These are phyloP conservation scores for Aureobasidium lini DNA, from an alignment of 2,329 filamentous ascomycete species.

Conservation along the genomic window DNA sequence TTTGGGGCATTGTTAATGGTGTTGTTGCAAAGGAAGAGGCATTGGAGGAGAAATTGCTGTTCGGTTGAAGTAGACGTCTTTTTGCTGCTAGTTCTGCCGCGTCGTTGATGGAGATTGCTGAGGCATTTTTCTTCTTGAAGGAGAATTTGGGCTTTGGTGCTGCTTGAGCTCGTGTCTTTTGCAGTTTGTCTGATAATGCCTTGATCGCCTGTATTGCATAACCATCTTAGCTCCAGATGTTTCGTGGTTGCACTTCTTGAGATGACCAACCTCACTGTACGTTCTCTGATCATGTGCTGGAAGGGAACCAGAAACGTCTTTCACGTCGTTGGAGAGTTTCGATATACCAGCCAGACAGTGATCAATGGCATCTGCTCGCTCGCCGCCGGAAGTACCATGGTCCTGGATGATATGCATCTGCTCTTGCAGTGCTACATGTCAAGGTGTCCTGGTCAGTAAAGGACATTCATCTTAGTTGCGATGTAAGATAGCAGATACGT, in stretches of 20 bases:
- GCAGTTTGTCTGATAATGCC: constrained; percentile 68
- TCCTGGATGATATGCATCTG: constrained; percentile 63
- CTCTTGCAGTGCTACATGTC: constrained; percentile 59
- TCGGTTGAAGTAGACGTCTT: constrained; percentile 15
- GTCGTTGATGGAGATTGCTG: constrained; percentile 48
- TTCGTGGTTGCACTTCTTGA: not conserved
- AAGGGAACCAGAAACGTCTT: constrained; percentile 72
- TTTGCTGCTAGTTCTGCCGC: constrained; percentile 45
- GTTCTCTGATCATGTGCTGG: constrained; percentile 85
- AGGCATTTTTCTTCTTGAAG: constrained; percentile 53
- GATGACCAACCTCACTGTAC: constrained; percentile 62
- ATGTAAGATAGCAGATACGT: constrained; percentile 22
- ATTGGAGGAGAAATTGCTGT: not conserved
- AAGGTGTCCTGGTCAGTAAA: constrained; percentile 7
- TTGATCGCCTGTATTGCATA: constrained; percentile 58
- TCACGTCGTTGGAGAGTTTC: constrained; percentile 72
- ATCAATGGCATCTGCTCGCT: constrained; percentile 74
- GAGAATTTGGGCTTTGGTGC: constrained; percentile 74
- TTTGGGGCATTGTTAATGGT: constrained; percentile 17
- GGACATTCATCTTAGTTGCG: not conserved
- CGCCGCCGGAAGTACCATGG: constrained; percentile 57
- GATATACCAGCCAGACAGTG: constrained; percentile 73
- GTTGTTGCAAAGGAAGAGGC: constrained; percentile 36
- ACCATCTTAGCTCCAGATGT: not conserved
- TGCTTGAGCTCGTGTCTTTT: constrained; percentile 55